Base-by-base conservation (phyloP, 164 flowering plant genomes). In the Kingdonia uniflora region DNA sequence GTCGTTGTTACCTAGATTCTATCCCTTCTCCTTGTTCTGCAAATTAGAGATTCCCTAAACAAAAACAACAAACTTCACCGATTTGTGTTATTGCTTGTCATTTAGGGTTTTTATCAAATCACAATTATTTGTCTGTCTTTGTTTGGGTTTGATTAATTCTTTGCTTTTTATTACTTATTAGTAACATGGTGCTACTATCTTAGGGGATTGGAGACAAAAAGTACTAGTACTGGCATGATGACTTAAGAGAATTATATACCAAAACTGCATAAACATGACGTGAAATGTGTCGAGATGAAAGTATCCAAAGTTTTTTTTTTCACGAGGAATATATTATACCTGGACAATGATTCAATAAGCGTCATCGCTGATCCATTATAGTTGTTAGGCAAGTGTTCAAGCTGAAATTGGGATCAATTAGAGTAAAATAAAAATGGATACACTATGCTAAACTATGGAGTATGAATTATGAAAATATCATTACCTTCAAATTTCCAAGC, bases 291-390 rank as follows among this genome's bases (percentile, higher is more conserved):
- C 26, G 11, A 48, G n/a, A 15, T 33, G 15, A 24, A 33, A 7
- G 21, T 35, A 38, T 17, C 23, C 33, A 33, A 53, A 54, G n/a
- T n/a, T n/a, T n/a, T n/a, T 19, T 37, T 21, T 2, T 46, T 51
- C 7, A 19, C 43, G 1, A 24, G 16, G 20, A 42, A 54, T 20
- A 46, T 58, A 52, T 13, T n/a, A 60, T 72, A 94, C 99, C 97
- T 94, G 57, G 99, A 89, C 58, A 94, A 64, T 48, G 99, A 94
- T 67, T 94, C 99, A 41, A 94, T 79, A 39, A 89, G 92, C 3
- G 97, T 73, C 64, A 94, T 75, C 10, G 99, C 97, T 29, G 95
- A 81, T 43, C 99, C 99, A 64, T 77, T 82, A 55, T 94, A 94
- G 70, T 77, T 57, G 57, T 79, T 78, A 2, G 99, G 87, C 49